These are phyloP conservation scores for Pichia nakasei DNA, from an alignment of 805 yeast genomes.

Conservation along the genomic window DNA sequence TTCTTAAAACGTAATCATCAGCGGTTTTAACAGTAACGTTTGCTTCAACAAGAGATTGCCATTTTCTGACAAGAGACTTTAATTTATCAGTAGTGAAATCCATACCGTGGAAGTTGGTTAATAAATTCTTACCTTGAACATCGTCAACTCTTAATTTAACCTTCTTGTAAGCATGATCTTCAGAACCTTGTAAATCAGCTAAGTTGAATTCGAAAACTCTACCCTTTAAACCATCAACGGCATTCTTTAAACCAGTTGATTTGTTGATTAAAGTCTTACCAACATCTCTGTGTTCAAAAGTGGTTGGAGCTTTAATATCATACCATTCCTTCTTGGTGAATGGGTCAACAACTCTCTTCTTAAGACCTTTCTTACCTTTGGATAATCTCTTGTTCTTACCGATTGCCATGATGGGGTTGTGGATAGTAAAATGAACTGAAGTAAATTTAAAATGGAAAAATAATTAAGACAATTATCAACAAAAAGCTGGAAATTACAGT, in stretches of 20 bases:
- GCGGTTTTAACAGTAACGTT: slow-evolving; percentile 97
- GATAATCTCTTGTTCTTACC: slow-evolving; percentile 71
- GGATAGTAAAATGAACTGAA: slow-evolving; percentile 2
- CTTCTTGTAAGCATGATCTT: slow-evolving; percentile 98
- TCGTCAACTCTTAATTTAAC: slow-evolving; percentile 96
- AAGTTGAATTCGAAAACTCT: slow-evolving; percentile 92
- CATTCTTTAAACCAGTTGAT: slow-evolving; percentile 95
- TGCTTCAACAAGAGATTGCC: slow-evolving; percentile 98
- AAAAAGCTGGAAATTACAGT: too few species aligned
- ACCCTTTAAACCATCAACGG: slow-evolving; percentile 97
- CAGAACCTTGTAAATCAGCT: slow-evolving; percentile 97
- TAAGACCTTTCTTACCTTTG: slow-evolving; percentile 91
- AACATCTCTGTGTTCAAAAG: slow-evolving; percentile 96
- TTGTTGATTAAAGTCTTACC: slow-evolving; percentile 98
- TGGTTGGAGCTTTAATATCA: slow-evolving; percentile 97
- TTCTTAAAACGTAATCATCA: slow-evolving; percentile 94
- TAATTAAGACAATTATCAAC: background rate
- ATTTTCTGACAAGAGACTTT: slow-evolving; percentile 95
- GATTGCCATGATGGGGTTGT: slow-evolving; percentile 43
- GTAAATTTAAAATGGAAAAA: background rate
- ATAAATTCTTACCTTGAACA: slow-evolving; percentile 96
- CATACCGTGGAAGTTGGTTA: slow-evolving; percentile 99
- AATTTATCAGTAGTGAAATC: slow-evolving; percentile 97
- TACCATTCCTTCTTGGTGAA: slow-evolving; percentile 99
- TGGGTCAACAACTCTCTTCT: slow-evolving; percentile 99